Percentiles rank a stretch among this genome's conserved stretches.
Evolutionary conservation across 2,329 filamentous ascomycete species (phyloP).

Genomic region (Pseudocercospora macadamiae): DNA sequence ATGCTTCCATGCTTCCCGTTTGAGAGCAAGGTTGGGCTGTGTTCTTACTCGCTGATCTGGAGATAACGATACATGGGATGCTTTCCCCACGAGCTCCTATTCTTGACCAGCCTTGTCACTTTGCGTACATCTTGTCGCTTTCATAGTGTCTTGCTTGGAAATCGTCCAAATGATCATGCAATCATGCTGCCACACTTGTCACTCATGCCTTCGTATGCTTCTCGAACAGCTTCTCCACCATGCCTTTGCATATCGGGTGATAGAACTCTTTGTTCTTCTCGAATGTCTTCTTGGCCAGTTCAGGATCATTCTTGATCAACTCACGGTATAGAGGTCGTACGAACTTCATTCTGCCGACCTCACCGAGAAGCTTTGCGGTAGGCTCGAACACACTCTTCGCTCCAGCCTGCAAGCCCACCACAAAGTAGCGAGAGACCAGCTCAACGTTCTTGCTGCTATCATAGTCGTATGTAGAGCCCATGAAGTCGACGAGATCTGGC

Average conservation of each 20-base stretch:
- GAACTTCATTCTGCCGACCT: slow-evolving; percentile 95
- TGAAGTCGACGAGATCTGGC: slow-evolving; percentile 65
- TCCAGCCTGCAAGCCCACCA: slow-evolving; percentile 74
- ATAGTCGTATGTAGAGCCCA: slow-evolving; percentile 77
- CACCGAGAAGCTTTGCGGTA: slow-evolving; percentile 73
- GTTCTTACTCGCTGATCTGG: too few relatives aligned
- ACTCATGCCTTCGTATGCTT: slow-evolving; percentile 21
- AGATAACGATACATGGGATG: too few relatives aligned
- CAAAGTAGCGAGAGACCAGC: slow-evolving; percentile 77
- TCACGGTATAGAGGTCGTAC: slow-evolving; percentile 81
- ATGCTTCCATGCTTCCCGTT: slow-evolving; percentile 5
- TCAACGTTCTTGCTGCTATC: slow-evolving; percentile 81
- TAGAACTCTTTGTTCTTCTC: slow-evolving; percentile 89
- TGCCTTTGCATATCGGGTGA: slow-evolving; percentile 84
- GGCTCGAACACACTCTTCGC: slow-evolving; percentile 70
- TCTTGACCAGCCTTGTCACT: too few relatives aligned
- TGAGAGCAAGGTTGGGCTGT: not conserved
- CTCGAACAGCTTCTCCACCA: slow-evolving; percentile 72
- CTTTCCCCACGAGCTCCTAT: too few relatives aligned
- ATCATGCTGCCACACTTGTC: not conserved
- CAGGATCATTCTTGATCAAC: slow-evolving; percentile 72
- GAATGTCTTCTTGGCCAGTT: slow-evolving; percentile 79
- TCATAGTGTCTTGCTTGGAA: too few relatives aligned
- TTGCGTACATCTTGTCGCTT: too few relatives aligned
- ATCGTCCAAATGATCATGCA: too few relatives aligned